A percentile compares a stretch with the other conserved stretches of the same genome.
Conservation (phyloP, 73 alveolate genomes). For the Halteria grandinella region DNA sequence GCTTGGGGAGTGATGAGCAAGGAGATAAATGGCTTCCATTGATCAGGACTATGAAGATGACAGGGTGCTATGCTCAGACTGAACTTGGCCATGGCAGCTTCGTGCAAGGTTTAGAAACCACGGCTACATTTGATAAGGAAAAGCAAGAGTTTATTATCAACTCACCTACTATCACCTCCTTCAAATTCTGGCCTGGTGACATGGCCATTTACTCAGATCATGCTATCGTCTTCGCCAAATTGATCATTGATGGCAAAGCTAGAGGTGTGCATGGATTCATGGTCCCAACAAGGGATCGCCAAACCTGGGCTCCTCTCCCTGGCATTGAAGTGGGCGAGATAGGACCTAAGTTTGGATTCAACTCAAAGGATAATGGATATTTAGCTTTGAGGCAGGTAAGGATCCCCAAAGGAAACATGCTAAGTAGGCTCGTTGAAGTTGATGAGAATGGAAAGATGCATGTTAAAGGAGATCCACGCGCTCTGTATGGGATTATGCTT, state of each 20-base stretch:
- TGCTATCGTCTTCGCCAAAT: slow-evolving; percentile 69
- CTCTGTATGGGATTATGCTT: slow-evolving; percentile 80
- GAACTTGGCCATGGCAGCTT: neutral
- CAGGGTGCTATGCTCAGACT: neutral
- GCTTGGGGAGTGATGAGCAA: no score
- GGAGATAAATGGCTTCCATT: no score
- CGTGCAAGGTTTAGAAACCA: slow-evolving; percentile 17
- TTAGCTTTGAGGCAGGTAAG: slow-evolving; percentile 70
- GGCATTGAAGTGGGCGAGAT: slow-evolving; percentile 93
- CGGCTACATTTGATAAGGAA: slow-evolving; percentile 28
- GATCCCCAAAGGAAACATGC: slow-evolving; percentile 83
- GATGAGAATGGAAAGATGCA: slow-evolving; percentile 74
- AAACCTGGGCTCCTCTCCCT: slow-evolving; percentile 77
- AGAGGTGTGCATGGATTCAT: slow-evolving; percentile 84
- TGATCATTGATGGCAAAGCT: slow-evolving; percentile 64
- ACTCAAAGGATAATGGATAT: slow-evolving; percentile 87
- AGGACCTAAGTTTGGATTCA: slow-evolving; percentile 91
- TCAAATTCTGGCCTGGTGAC: slow-evolving; percentile 80
- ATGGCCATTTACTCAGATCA: slow-evolving; percentile 64
- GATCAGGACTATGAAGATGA: no score
- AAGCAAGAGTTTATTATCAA: slow-evolving; percentile 35
- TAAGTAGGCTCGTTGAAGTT: slow-evolving; percentile 76
- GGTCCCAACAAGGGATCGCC: slow-evolving; percentile 76
- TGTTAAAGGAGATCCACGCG: slow-evolving; percentile 68
- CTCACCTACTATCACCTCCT: slow-evolving; percentile 63